Percentiles rank a stretch among this genome's conserved stretches.
phyloP scores from a whole-genome alignment of 768 basidiomycete genomes.

The Amanita rimosa region DNA sequence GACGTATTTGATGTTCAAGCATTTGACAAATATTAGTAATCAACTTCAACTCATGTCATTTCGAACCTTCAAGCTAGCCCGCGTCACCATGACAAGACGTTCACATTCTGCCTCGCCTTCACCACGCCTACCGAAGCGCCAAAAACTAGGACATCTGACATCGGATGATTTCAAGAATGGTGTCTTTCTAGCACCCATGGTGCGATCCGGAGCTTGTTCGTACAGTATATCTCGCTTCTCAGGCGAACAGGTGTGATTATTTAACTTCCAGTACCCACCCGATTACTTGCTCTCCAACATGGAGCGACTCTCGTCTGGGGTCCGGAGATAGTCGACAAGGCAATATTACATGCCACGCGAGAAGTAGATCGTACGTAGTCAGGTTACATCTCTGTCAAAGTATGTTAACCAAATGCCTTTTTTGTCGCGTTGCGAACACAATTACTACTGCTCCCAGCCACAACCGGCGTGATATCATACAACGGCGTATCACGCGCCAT shows the following conservation, averaged over 20 bases:
- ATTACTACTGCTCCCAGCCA: conserved; percentile 34
- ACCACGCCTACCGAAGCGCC: conserved; percentile 40
- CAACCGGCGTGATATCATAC: conserved; percentile 82
- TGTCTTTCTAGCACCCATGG: conserved; percentile 97
- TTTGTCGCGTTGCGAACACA: background rate
- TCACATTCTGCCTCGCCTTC: conserved; percentile 36
- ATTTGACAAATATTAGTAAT: background rate
- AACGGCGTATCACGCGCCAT: conserved; percentile 76
- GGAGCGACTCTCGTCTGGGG: conserved; percentile 95
- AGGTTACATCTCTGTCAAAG: background rate
- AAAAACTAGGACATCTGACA: conserved; percentile 47
- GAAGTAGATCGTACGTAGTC: conserved; percentile 70
- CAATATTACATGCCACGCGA: conserved; percentile 77
- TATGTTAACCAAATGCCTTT: background rate
- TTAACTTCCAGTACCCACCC: conserved; percentile 57
- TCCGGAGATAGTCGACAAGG: conserved; percentile 94
- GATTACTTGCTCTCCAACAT: conserved; percentile 80
- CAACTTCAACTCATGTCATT: background rate
- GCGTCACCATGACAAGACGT: conserved; percentile 37
- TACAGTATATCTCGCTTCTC: conserved; percentile 22
- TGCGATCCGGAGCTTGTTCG: conserved; percentile 82
- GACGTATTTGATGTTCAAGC: background rate
- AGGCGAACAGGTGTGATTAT: conserved; percentile 7
- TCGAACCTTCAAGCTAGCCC: background rate
- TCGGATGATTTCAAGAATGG: conserved; percentile 78